Conservation (phyloP, 345 rosid genomes). For the Populus nigra region DNA sequence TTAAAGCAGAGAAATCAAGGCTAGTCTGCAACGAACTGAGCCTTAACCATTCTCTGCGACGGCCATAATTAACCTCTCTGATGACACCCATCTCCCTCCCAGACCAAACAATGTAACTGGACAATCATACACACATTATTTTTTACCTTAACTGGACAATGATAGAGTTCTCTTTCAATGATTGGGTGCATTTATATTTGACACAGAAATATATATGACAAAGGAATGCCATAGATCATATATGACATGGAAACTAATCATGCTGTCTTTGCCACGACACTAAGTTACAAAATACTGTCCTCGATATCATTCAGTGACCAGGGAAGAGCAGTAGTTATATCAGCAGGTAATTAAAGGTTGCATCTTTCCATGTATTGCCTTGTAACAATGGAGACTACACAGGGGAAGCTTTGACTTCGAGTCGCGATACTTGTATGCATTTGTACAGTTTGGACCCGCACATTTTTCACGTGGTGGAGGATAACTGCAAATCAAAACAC, state of each 20-base stretch:
- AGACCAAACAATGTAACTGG: background rate
- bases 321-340: background rate
- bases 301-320: background rate
- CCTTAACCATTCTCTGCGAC: background rate
- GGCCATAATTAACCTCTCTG: background rate
- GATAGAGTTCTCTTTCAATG: background rate
- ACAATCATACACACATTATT: background rate
- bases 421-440: slow-evolving; percentile 27
- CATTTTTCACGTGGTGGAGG: slow-evolving; percentile 35
- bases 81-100: background rate
- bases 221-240: background rate
- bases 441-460: slow-evolving; percentile 30
- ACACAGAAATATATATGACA: background rate
- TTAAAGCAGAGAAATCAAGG: background rate
- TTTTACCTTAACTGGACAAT: background rate
- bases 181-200: background rate
- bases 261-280: background rate
- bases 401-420: slow-evolving; percentile 26
- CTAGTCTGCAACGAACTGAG: background rate
- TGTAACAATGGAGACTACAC: slow-evolving; percentile 33
- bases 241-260: background rate
- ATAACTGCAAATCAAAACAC: slow-evolving; percentile 17
- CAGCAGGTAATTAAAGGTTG: slow-evolving; percentile 16
- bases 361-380: slow-evolving; percentile 26
- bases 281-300: background rate